Evolutionary conservation across 2,329 filamentous ascomycete species (phyloP).

Genomic region (Botrytis cinerea): DNA sequence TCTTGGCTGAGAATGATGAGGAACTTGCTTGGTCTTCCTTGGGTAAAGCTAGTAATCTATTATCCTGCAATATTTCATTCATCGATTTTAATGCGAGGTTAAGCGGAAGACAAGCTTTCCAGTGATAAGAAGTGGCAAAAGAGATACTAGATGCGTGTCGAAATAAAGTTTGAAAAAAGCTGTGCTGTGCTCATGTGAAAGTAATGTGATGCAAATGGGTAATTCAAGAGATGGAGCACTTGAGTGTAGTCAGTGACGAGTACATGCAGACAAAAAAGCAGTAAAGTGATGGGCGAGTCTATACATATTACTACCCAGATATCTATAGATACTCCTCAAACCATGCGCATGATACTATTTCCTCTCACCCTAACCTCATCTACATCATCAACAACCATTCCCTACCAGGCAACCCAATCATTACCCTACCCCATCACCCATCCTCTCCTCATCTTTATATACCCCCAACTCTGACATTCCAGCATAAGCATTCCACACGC

Average conservation of each 20-base stretch:
- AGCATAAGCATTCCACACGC: background rate
- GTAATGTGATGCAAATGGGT: background rate
- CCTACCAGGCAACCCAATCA: background rate
- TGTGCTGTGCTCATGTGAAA: background rate
- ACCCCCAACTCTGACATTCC: background rate
- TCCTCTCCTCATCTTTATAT: background rate
- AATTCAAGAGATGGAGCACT: background rate
- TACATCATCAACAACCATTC: background rate
- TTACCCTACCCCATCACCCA: background rate
- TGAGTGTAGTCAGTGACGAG: background rate
- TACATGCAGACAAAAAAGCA: too few species aligned
- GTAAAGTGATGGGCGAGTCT: too few species aligned
- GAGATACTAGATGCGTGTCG: background rate
- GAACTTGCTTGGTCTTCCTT: background rate
- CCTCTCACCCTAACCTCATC: background rate
- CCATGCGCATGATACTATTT: background rate
- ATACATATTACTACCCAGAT: background rate
- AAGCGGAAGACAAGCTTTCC: background rate
- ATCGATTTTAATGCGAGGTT: background rate
- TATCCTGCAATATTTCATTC: too few species aligned
- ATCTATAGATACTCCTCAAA: background rate
- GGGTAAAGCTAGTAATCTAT: background rate
- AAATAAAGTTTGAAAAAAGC: background rate
- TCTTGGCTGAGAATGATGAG: background rate
- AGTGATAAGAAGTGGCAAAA: background rate